These are phyloP conservation scores for Suillus ampliporus DNA, from an alignment of 768 basidiomycete species.

Conservation along the genomic window DNA sequence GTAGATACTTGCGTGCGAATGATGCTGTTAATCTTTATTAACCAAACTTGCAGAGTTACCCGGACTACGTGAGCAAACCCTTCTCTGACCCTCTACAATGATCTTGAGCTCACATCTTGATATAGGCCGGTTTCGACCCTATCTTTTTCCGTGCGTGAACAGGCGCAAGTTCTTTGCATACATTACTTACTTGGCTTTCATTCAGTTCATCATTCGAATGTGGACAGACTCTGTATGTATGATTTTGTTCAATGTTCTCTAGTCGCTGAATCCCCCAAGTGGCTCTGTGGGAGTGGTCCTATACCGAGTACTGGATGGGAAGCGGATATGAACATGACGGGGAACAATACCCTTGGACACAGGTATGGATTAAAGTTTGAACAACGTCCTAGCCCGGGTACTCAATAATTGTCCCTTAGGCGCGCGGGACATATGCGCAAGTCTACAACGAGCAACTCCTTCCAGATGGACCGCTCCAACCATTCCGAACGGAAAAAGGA, in stretches of 20 bases:
- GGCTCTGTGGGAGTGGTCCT: constrained; percentile 38
- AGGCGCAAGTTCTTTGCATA: neutral
- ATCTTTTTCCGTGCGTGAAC: constrained; percentile 29
- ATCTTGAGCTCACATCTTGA: neutral
- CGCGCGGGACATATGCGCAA: constrained; percentile 25
- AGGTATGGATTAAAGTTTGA: constrained; percentile 19
- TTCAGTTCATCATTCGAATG: constrained; percentile 31
- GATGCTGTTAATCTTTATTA: constrained; percentile 3
- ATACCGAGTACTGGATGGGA: constrained; percentile 35
- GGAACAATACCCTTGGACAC: constrained; percentile 24
- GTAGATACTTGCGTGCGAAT: neutral
- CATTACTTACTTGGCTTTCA: neutral
- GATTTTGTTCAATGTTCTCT: neutral
- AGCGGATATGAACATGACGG: constrained; percentile 24
- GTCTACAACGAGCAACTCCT: constrained; percentile 29
- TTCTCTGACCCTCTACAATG: neutral
- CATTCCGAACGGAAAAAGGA: constrained; percentile 30
- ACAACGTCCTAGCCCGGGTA: neutral
- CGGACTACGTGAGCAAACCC: constrained; percentile 28
- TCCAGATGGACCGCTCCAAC: constrained; percentile 28
- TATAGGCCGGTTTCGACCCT: constrained; percentile 30
- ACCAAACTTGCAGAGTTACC: constrained; percentile 17
- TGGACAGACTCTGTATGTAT: constrained; percentile 29
- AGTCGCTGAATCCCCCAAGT: constrained; percentile 15
- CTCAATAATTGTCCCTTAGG: constrained; percentile 13